Base-by-base conservation (phyloP, 257 asterid species). In the Linaria vulgaris region DNA sequence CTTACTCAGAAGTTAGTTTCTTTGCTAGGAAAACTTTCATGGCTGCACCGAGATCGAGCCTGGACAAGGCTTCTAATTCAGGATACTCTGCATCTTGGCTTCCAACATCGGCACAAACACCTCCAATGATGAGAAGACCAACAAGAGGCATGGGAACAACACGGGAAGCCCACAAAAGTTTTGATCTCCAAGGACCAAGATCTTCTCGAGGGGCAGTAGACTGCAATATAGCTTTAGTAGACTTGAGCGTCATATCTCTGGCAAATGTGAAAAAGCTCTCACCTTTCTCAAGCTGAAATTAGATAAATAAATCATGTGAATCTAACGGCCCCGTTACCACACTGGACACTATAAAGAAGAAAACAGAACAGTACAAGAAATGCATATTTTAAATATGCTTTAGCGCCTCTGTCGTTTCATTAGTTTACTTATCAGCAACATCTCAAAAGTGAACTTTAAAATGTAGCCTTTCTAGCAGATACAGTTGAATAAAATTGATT, bases 241-340 rank as follows among this genome's bases (percentile, higher is more conserved):
- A 92, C 78, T 72, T 83, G 64, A 87, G 75, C 16, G 97, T 89
- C 95, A 87, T 90, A 68, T 94, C 99, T 72, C 96, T 80, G 19
- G 99, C 95, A 82, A 90, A 87, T 59, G 97, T 82, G 82, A 89
- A 85, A 75, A 94, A 71, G 82, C 95, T 90, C 91, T 94, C 99
- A 7, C 99, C 99, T 74, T 85, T 90, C 76, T 94, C 94, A 46
- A 52, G 79, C 99, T 94, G 95, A 53, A 66, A 54, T 72, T 39
- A 54, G 39, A 52, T 9, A 67, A 39, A 34, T 34, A 34, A 34
- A 1, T 34, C 41, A 61, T 34, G 14, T 19, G 64, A 34, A 58
- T 15, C 31, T 78, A 69, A 50, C 50, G 46, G 19, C 63, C 19
- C 51, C 51, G 50, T 12, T 12, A 53, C 5, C 49, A 3, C 45